A percentile compares a stretch with the other conserved stretches of the same genome.
Evolutionary conservation across 331 rosid species (phyloP).

Genomic region (Quercus phellos): DNA sequence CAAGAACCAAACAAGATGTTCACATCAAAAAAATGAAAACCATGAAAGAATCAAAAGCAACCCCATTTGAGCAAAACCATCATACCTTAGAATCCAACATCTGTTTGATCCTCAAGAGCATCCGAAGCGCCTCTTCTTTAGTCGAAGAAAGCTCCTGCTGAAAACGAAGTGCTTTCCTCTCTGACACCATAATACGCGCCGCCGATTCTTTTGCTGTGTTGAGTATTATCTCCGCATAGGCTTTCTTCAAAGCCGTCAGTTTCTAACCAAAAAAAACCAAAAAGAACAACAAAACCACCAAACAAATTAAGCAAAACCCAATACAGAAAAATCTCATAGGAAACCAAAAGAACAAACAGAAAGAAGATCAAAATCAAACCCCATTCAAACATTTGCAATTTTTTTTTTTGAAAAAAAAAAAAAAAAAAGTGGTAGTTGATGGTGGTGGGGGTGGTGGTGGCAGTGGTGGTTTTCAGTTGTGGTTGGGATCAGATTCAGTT

Average conservation of each 20-base stretch:
- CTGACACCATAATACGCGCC: constrained; percentile 50
- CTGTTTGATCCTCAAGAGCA: constrained; percentile 52
- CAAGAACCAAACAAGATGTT: constrained; percentile 3
- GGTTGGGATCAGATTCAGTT: not conserved
- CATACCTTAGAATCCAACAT: constrained; percentile 52
- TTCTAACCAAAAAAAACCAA: constrained; percentile 17
- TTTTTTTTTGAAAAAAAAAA: not conserved
- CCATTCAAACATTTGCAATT: not conserved
- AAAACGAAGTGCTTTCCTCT: constrained; percentile 39
- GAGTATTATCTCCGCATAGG: constrained; percentile 53
- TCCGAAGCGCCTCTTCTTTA: constrained; percentile 48
- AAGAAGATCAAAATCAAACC: not conserved
- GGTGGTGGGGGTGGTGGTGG: constrained; percentile 17
- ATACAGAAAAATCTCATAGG: not conserved
- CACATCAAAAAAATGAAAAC: not conserved
- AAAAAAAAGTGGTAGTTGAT: not conserved
- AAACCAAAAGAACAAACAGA: not conserved
- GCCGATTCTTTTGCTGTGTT: constrained; percentile 60
- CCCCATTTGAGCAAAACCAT: constrained; percentile 8
- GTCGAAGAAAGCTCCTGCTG: constrained; percentile 41
- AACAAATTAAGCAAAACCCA: constrained; percentile 5
- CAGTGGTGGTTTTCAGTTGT: not conserved
- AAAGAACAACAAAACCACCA: constrained; percentile 10
- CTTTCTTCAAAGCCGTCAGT: constrained; percentile 56
- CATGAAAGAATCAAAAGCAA: not conserved